Evolutionary conservation across 2,329 filamentous ascomycete genomes (phyloP), one percentile per base, ranked within the genome.

Genomic region (Monilinia fructigena): DNA sequence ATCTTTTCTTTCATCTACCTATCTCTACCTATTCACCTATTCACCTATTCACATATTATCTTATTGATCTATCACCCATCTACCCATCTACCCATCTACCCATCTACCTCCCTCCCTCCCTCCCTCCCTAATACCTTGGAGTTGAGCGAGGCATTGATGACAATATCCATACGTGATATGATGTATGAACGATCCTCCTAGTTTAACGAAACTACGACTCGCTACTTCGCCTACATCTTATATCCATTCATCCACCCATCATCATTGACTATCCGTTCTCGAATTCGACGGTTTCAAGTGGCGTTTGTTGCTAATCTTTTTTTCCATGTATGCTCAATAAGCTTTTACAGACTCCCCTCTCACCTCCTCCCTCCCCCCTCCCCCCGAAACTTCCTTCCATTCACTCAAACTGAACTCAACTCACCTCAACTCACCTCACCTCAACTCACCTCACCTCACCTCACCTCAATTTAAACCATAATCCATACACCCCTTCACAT

Each of bases 261-360:
- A 20, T 28, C 23, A 45, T 31, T 12, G 28, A 63, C 38, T 45
- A 28, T 56, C 55, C 55, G 47, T 12, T 45, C 26, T 61, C 55
- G 31, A 63, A 61, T 26, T 14, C n/a, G 45, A 45, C 48, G 55
- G 63, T 65, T 65, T 65, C 55, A 59, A 60, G 47, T 65, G 63
- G 63, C 63, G 63, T 65, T 65, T 40, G 14, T 14, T 65, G 38
- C 63, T 60, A 53, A 50, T 38, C 35, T 60, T 60, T 52, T 40
- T 38, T 26, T 18, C 14, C 28, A 20, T 45, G 7, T 52, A 42
- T 47, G 47, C 55, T 65, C 63, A 65, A 61, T 61, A 65, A 65
- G 63, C 55, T 31, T 60, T 65, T 42, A 45, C 55, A 42, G 52
- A 56, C 63, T 56, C 14, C 62, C 12, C 42, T 35, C 31, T 35